Percentiles rank a stretch among this genome's conserved stretches.
Evolutionary conservation across 371 early-diverging fungal genomes (phyloP).

Genomic region (Amoeboaphelidium occidentale): DNA sequence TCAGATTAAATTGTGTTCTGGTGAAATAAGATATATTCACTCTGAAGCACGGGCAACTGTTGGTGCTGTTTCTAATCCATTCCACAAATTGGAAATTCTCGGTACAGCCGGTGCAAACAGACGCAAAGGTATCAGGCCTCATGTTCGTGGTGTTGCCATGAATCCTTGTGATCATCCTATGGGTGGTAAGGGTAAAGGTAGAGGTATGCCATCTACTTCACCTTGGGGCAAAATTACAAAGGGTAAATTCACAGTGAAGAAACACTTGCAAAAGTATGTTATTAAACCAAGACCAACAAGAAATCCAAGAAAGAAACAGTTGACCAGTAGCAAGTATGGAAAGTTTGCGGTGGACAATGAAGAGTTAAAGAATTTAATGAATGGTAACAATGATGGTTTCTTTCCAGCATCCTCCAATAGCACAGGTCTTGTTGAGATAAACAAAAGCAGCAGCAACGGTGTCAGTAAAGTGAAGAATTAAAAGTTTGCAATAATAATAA

Average conservation of each 20-base stretch:
- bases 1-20: constrained; percentile 58
- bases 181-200: constrained; percentile 90
- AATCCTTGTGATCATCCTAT: constrained; percentile 98
- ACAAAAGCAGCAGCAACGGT: no score
- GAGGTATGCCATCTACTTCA: constrained; percentile 71
- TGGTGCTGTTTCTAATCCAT: constrained; percentile 73
- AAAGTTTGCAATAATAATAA: no score
- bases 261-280: not conserved
- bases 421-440: no score
- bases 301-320: not conserved
- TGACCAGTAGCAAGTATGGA: no score
- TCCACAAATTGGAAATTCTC: constrained; percentile 62
- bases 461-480: no score
- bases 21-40: constrained; percentile 70
- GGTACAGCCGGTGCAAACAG: constrained; percentile 80
- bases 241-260: constrained; percentile 20
- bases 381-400: no score
- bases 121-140: constrained; percentile 69
- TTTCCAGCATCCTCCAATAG: no score
- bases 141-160: constrained; percentile 90
- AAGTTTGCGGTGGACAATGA: no score
- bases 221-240: constrained; percentile 90
- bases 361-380: no score
- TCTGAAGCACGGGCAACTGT: constrained; percentile 60
- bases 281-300: not conserved